Conservation (phyloP, 129 eudicot genomes). For the Arctium lappa region DNA sequence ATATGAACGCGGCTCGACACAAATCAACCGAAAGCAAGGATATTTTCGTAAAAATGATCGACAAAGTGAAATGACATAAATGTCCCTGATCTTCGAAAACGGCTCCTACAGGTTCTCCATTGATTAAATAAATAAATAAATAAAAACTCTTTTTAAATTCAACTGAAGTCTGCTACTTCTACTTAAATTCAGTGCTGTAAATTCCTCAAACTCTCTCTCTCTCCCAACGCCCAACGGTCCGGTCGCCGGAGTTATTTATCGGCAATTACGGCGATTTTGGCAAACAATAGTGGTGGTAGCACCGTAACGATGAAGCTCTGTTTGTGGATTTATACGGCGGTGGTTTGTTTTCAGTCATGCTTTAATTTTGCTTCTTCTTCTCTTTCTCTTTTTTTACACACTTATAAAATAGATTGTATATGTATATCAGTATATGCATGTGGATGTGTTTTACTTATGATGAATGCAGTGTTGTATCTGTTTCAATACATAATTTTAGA, state of each 20-base stretch:
- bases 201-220: conserved; percentile 1
- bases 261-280: neutral
- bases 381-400: neutral
- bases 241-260: conserved; percentile 28
- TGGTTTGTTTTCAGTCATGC: conserved; percentile 34
- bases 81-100: neutral
- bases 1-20: conserved; percentile 2
- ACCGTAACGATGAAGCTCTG: conserved; percentile 21
- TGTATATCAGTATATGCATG: neutral
- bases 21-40: conserved; percentile 52
- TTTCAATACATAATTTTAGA: neutral
- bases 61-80: neutral
- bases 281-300: neutral
- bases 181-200: conserved; percentile 24
- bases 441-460: neutral
- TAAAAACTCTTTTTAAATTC: neutral
- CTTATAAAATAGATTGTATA: neutral
- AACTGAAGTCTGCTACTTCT: neutral
- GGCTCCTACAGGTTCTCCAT: neutral
- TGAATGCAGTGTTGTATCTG: neutral
- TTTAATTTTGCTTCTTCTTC: neutral
- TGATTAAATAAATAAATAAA: neutral
- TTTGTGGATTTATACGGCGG: conserved; percentile 1
- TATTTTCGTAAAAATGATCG: conserved; percentile 2
- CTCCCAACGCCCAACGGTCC: neutral